Percentiles rank a stretch among this genome's conserved stretches.
These are phyloP conservation scores for Ophioceras dolichostomum DNA, from an alignment of 2,329 filamentous ascomycete genomes.

Conservation along the genomic window DNA sequence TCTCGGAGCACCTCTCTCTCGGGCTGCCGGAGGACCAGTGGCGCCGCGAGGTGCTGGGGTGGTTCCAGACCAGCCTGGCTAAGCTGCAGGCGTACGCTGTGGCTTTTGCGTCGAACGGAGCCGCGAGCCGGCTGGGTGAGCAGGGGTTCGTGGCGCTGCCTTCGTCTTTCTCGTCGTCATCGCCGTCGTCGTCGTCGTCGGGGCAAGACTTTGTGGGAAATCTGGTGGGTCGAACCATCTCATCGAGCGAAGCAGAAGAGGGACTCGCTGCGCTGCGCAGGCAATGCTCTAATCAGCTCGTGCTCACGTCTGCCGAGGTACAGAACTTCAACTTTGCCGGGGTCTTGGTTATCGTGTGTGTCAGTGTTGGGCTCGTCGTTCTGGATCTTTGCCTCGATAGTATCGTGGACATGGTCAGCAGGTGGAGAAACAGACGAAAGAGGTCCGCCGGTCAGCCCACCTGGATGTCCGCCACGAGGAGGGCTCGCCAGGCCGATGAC, in stretches of 20 bases:
- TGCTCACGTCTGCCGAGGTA: background rate
- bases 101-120: conserved; percentile 1
- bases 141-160: background rate
- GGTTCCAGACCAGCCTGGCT: conserved; percentile 4
- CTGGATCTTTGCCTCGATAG: no score
- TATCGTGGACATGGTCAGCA: background rate
- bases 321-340: conserved; percentile 4
- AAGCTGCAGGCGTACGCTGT: conserved; percentile 3
- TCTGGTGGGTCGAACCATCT: no score
- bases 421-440: background rate
- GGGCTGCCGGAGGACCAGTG: conserved; percentile 4
- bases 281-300: conserved; percentile 3
- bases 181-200: background rate
- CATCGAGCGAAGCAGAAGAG: no score
- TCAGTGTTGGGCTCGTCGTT: no score
- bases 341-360: conserved; percentile 1
- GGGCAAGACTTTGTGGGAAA: conserved; percentile 3
- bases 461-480: background rate
- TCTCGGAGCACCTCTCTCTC: background rate
- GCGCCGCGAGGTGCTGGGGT: conserved; percentile 2
- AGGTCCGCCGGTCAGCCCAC: background rate
- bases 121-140: background rate
- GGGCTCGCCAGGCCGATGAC: conserved; percentile 2
- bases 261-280: no score
- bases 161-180: background rate